Conservation (phyloP, 176 grass and related monocot species). For the Leersia perrieri region DNA sequence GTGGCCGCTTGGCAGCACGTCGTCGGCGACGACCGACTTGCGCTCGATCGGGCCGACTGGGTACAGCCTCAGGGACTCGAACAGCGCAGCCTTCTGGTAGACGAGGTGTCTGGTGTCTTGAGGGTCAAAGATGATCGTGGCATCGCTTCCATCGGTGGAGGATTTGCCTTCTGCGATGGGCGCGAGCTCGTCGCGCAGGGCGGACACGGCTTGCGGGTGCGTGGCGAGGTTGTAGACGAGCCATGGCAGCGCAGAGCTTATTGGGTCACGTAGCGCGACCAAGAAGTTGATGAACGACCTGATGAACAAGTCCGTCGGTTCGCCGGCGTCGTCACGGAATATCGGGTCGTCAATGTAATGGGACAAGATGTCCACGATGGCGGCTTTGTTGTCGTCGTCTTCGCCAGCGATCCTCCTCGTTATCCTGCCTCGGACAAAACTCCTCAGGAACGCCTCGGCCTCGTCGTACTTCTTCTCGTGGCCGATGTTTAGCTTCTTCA, state of each 20-base stretch:
- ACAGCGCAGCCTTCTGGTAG: constrained; percentile 41
- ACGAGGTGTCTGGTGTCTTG: constrained; percentile 26
- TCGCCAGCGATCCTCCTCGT: constrained; percentile 19
- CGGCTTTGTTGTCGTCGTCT: too few relatives aligned
- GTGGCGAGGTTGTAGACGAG: constrained; percentile 26
- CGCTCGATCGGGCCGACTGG: constrained; percentile 21
- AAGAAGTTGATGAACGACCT: constrained; percentile 22
- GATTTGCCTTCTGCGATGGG: not conserved
- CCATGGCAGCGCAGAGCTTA: constrained; percentile 23
- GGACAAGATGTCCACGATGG: not conserved
- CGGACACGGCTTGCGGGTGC: not conserved
- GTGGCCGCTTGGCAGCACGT: constrained; percentile 11
- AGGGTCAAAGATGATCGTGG: not conserved
- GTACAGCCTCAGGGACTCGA: constrained; percentile 44
- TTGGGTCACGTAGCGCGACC: constrained; percentile 35
- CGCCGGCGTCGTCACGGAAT: not conserved
- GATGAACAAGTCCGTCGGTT: too few relatives aligned
- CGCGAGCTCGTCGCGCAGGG: constrained; percentile 31
- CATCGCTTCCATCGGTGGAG: too few relatives aligned
- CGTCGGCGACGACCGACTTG: constrained; percentile 6
- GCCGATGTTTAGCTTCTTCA: not conserved
- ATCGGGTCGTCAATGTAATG: not conserved
- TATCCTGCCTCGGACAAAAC: too few relatives aligned
- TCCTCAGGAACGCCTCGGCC: too few relatives aligned
- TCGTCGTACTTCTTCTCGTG: constrained; percentile 19